Evolutionary conservation across 768 basidiomycete species (phyloP).

Genomic region (Terana coerulea): DNA sequence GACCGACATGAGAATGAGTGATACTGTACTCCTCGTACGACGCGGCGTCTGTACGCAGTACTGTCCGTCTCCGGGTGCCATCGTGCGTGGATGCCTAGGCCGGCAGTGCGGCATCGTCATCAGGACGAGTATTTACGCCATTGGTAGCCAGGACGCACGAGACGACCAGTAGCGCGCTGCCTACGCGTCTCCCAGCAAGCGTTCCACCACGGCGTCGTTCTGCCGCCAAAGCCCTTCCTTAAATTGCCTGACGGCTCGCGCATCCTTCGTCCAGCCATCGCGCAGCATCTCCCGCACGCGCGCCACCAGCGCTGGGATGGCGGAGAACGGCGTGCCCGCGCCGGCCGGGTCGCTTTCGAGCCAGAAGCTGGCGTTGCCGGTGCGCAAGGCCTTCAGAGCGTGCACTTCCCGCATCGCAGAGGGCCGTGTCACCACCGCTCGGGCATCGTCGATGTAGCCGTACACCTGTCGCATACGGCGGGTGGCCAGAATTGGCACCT

Average conservation of each 20-base stretch:
- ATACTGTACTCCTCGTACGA: no score
- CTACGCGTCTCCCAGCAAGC: conserved; percentile 29
- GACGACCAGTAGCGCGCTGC: not conserved
- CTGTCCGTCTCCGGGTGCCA: no score
- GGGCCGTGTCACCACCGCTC: conserved; percentile 36
- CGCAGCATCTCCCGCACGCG: conserved; percentile 28
- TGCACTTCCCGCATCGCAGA: conserved; percentile 37
- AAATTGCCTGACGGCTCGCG: conserved; percentile 24
- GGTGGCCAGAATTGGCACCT: conserved; percentile 41
- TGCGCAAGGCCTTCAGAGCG: conserved; percentile 35
- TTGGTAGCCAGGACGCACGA: no score
- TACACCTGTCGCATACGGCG: conserved; percentile 36
- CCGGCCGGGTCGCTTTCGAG: conserved; percentile 14
- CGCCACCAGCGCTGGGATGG: conserved; percentile 15
- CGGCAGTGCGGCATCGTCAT: no score
- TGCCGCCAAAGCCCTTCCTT: conserved; percentile 30
- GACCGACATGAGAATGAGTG: no score
- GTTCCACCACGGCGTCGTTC: conserved; percentile 29
- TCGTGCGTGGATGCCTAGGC: no score
- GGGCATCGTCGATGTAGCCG: conserved; percentile 34
- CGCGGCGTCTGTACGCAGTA: no score
- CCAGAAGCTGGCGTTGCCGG: conserved; percentile 26
- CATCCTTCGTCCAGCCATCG: conserved; percentile 29
- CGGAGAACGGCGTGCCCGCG: conserved; percentile 15
- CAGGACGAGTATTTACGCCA: no score